A percentile compares a stretch with the other conserved stretches of the same genome.
These are phyloP conservation scores for Colletotrichum spinosum DNA, from an alignment of 2,329 filamentous ascomycete species.

Conservation along the genomic window DNA sequence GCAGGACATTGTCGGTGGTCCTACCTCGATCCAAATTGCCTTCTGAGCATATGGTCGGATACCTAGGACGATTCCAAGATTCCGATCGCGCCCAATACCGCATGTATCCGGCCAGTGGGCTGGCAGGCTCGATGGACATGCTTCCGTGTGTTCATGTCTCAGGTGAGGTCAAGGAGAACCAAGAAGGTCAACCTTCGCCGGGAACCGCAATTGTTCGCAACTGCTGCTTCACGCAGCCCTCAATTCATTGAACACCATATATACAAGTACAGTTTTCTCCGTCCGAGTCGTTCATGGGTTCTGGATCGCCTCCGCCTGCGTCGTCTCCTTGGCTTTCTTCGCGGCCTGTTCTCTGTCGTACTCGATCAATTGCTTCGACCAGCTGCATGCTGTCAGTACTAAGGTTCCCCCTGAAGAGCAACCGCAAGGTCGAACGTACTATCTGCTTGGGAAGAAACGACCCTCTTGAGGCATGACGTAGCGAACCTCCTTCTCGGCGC, in stretches of 20 bases:
- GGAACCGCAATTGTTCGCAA: slow-evolving; percentile 16
- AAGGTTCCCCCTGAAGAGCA: background rate
- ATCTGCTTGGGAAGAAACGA: slow-evolving; percentile 86
- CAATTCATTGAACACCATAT: slow-evolving; percentile 35
- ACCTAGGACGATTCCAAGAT: too few species aligned
- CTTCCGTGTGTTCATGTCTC: too few species aligned
- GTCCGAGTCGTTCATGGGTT: slow-evolving; percentile 31
- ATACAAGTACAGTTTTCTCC: slow-evolving; percentile 35
- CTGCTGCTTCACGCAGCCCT: slow-evolving; percentile 29
- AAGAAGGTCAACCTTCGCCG: background rate
- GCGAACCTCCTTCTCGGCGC: slow-evolving; percentile 79
- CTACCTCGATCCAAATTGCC: too few species aligned
- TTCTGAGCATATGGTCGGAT: too few species aligned
- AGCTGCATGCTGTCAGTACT: slow-evolving; percentile 45
- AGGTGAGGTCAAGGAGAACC: background rate
- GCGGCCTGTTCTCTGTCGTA: slow-evolving; percentile 57
- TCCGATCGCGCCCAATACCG: too few species aligned
- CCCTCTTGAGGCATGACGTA: slow-evolving; percentile 80
- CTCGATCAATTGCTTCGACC: slow-evolving; percentile 58
- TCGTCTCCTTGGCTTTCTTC: slow-evolving; percentile 46
- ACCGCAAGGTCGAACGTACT: slow-evolving; percentile 64
- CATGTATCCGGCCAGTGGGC: too few species aligned
- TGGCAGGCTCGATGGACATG: too few species aligned
- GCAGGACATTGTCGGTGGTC: too few species aligned
- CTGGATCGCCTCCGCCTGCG: slow-evolving; percentile 35